Conservation (phyloP, 2,329 filamentous ascomycete species). For the Hymenoscyphus occultus region DNA sequence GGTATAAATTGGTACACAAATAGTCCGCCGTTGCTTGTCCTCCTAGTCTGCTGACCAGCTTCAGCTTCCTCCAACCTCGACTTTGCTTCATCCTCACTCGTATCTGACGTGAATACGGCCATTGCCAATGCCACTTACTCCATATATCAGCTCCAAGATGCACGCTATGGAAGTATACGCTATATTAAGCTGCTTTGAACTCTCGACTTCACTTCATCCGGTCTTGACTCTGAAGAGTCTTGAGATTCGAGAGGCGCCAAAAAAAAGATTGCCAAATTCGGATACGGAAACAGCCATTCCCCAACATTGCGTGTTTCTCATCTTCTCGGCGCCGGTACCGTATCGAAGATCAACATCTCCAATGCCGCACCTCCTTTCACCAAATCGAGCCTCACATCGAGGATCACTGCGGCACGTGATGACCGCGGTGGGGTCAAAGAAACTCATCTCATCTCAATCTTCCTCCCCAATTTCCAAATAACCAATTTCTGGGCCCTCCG, state of each 20-base stretch:
- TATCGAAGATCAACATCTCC: background rate
- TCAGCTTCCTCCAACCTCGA: background rate
- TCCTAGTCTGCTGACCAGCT: background rate
- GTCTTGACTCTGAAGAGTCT: no score
- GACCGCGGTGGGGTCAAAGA: background rate
- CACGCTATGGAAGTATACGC: background rate
- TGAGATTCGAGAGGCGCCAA: background rate
- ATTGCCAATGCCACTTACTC: background rate
- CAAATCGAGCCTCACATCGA: background rate
- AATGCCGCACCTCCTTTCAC: background rate
- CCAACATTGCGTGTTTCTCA: constrained; percentile 7
- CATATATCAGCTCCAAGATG: background rate
- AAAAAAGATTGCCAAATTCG: background rate
- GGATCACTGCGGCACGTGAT: background rate
- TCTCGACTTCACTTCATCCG: background rate
- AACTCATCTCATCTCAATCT: constrained; percentile 3
- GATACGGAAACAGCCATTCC: background rate
- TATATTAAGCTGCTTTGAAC: no score
- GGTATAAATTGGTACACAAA: background rate
- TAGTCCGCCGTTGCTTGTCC: background rate
- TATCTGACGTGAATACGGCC: background rate
- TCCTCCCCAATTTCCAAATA: background rate
- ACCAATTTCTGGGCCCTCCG: background rate
- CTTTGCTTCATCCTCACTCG: background rate
- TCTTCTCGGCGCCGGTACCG: constrained; percentile 6